Base-by-base conservation (phyloP, 345 rosid genomes). In the Punica granatum region DNA sequence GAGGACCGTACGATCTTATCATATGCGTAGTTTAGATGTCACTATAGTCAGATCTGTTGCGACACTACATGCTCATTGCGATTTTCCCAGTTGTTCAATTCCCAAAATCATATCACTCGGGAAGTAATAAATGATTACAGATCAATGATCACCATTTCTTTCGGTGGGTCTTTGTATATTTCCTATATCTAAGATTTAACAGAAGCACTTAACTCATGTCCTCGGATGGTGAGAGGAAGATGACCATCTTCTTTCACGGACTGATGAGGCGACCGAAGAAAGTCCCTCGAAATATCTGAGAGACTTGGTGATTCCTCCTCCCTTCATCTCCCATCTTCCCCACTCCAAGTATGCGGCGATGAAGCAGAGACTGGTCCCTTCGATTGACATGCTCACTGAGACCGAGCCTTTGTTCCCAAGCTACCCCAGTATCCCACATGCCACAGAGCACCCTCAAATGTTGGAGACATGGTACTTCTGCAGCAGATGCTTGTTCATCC, bases 401-500 rank as follows among this genome's bases (percentile, higher is more conserved):
- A 88, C 89, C 0, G 94, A 84, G 46, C 90, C 94, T 81, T 88
- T 88, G 77, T 88, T 88, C 53, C 94, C 91, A 63, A 88, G 65
- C 70, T 72, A 81, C 12, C 87, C 90, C 91, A 88, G 83, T 80
- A 88, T 76, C 21, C 94, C 91, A 74, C 94, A 88, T 51, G 81
- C 86, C 68, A 88, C 89, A 1, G 94, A 81, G 66, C 84, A 79
- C 23, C 78, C 80, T 60, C 76, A 83, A 32, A 83, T 82, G 44
- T 88, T 79, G 1, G 91, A 84, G 69, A 86, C 63, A 44, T 74
- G 64, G 67, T 81, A 77, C 43, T 77, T 83, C 28, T 66, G 72
- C 21, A 81, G 74, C 83, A 88, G 60, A 67, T 82, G 82, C 62
- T 58, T 78, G 80, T 73, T 88, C 81, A 88, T 79, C 94, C 94